A percentile compares a stretch with the other conserved stretches of the same genome.
Evolutionary conservation across 176 grass and related monocot species (phyloP).

Genomic region (Zea mays): DNA sequence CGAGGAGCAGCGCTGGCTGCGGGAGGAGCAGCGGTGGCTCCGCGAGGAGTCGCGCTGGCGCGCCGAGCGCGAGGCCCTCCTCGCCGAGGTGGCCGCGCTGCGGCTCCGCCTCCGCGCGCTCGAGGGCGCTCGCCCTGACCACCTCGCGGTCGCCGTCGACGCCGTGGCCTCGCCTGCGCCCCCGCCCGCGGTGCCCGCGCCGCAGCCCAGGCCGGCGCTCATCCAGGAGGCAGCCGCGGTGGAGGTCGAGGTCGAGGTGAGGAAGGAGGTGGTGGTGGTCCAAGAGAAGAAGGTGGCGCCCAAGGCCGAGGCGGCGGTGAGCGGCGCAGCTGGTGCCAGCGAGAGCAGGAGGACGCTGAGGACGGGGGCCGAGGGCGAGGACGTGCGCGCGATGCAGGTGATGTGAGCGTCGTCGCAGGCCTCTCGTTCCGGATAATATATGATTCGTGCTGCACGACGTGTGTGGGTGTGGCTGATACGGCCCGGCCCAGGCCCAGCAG

Average conservation of each 20-base stretch:
- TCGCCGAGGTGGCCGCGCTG: constrained; percentile 65
- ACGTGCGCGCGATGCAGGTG: constrained; percentile 91
- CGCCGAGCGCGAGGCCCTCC: constrained; percentile 64
- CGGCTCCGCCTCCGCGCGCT: constrained; percentile 57
- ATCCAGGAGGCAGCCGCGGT: constrained; percentile 26
- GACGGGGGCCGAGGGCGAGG: constrained; percentile 71
- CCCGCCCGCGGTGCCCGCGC: constrained; percentile 33
- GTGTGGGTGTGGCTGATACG: neutral
- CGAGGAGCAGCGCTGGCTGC: constrained; percentile 79
- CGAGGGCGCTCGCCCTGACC: constrained; percentile 20
- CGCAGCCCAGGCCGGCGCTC: constrained; percentile 30
- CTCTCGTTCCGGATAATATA: constrained; percentile 49
- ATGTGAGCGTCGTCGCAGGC: constrained; percentile 33
- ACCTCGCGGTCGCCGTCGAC: constrained; percentile 28
- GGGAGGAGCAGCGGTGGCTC: constrained; percentile 80
- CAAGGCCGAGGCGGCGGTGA: neutral
- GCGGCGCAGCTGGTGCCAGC: neutral
- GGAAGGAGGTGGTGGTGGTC: constrained; percentile 58
- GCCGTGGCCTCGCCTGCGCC: constrained; percentile 41
- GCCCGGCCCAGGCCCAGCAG: neutral
- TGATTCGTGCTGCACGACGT: constrained; percentile 38
- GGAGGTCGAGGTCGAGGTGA: constrained; percentile 49
- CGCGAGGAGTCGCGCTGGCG: constrained; percentile 73
- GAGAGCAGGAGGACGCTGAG: constrained; percentile 54
- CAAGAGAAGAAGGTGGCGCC: constrained; percentile 33